Conservation (phyloP, 768 basidiomycete species). For the Mrakia blollopis region DNA sequence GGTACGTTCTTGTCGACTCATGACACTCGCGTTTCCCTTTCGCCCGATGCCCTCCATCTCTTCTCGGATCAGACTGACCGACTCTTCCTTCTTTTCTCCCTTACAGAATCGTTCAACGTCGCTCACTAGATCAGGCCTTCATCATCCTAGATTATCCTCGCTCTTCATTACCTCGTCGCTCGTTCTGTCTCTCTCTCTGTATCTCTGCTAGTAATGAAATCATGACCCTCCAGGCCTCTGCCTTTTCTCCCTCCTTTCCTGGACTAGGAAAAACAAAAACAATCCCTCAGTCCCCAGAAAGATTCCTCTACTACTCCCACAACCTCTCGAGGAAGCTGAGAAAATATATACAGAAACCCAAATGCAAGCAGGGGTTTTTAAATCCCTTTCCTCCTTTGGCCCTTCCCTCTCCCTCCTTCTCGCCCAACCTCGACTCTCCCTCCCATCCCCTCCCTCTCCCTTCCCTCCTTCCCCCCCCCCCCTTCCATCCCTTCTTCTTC, state of each 20-base stretch:
- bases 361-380: too few relatives aligned
- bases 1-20: conserved; percentile 12
- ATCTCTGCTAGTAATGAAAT: too few relatives aligned
- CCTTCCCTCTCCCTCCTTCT: neutral
- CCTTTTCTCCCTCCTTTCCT: neutral
- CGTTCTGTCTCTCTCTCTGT: neutral
- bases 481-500: neutral
- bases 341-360: too few relatives aligned
- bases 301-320: too few relatives aligned
- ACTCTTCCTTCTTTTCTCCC: neutral
- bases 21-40: neutral
- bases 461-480: too few relatives aligned
- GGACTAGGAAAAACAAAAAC: too few relatives aligned
- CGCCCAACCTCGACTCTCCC: neutral
- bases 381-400: too few relatives aligned
- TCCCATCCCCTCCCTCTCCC: too few relatives aligned
- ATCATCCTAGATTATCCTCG: neutral
- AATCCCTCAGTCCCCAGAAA: too few relatives aligned
- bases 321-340: too few relatives aligned
- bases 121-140: conserved; percentile 3
- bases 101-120: conserved; percentile 25
- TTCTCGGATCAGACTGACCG: conserved; percentile 19
- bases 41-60: neutral
- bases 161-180: neutral
- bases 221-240: neutral